These are phyloP conservation scores for Aspergillus viridinutans DNA, from an alignment of 2,329 filamentous ascomycete genomes.

Conservation along the genomic window DNA sequence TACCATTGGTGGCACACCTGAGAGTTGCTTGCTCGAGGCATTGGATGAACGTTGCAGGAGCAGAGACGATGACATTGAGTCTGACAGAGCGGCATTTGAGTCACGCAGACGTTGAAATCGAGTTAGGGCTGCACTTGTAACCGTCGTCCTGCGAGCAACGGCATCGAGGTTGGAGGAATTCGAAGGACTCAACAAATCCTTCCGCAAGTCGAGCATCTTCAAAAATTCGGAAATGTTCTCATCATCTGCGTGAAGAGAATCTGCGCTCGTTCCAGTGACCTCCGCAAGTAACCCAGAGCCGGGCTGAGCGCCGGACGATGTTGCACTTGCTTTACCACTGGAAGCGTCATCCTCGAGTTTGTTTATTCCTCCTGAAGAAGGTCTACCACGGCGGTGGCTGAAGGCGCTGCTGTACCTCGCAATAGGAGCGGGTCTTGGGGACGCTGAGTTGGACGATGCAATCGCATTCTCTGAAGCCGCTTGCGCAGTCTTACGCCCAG, in stretches of 20 bases:
- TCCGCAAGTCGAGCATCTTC: conserved; percentile 80
- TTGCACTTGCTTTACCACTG: conserved; percentile 55
- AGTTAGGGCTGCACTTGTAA: conserved; percentile 73
- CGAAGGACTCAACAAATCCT: conserved; percentile 70
- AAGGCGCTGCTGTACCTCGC: conserved; percentile 93
- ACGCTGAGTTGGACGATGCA: conserved; percentile 65
- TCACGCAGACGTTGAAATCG: conserved; percentile 88
- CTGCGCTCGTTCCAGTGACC: conserved; percentile 59
- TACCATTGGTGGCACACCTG: conserved; percentile 58
- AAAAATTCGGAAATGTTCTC: conserved; percentile 93
- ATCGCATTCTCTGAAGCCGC: conserved; percentile 58
- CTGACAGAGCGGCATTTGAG: conserved; percentile 80
- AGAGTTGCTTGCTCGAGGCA: conserved; percentile 70
- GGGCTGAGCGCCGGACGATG: conserved; percentile 55
- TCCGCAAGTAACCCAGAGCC: conserved; percentile 76
- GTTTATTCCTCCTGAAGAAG: conserved; percentile 70
- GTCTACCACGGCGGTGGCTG: conserved; percentile 72
- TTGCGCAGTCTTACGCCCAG: conserved; percentile 44
- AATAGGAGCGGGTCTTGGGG: conserved; percentile 73
- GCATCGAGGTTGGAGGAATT: conserved; percentile 58
- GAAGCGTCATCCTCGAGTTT: conserved; percentile 49
- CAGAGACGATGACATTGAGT: conserved; percentile 88
- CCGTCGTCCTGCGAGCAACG: conserved; percentile 68
- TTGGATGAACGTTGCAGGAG: conserved; percentile 78
- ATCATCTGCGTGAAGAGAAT: conserved; percentile 72